Percentiles rank a stretch among this genome's conserved stretches.
Conservation (phyloP, 495 filamentous ascomycete species). For the Aspergillus heteromorphus region DNA sequence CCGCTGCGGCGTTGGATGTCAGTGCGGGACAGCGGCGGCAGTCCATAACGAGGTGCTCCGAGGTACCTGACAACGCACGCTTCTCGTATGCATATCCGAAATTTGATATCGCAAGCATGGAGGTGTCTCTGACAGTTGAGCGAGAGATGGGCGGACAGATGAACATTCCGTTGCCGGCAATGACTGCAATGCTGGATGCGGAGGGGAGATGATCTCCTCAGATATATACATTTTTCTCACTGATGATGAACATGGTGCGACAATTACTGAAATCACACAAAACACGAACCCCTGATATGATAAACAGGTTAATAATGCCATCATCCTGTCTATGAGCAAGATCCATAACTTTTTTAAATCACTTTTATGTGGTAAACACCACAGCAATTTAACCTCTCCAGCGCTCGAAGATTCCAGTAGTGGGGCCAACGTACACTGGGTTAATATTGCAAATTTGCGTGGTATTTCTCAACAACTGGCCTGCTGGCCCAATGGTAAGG, state of each 20-base stretch:
- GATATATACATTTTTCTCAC: not conserved
- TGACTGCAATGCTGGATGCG: constrained; percentile 10
- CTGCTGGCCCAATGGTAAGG: constrained; percentile 65
- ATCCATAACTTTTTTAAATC: too few relatives aligned
- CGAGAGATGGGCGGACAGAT: constrained; percentile 2
- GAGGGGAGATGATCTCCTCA: not conserved
- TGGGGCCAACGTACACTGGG: not conserved
- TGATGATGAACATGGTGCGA: not conserved
- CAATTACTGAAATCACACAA: not conserved
- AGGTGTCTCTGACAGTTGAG: constrained; percentile 12
- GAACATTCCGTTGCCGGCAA: constrained; percentile 8
- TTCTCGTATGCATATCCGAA: constrained; percentile 13
- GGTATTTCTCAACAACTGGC: constrained; percentile 9
- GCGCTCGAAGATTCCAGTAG: not conserved
- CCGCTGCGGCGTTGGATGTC: not conserved
- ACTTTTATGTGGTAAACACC: not conserved
- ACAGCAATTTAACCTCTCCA: not conserved
- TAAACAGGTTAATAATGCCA: too few relatives aligned
- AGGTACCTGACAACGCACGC: constrained; percentile 13
- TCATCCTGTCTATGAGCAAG: too few relatives aligned
- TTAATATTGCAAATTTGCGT: not conserved
- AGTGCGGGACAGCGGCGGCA: not conserved
- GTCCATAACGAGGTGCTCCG: not conserved
- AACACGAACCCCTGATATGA: too few relatives aligned
- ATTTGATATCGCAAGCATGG: constrained; percentile 4